Conservation (phyloP, 257 asterid species). For the Solanum verrucosum region DNA sequence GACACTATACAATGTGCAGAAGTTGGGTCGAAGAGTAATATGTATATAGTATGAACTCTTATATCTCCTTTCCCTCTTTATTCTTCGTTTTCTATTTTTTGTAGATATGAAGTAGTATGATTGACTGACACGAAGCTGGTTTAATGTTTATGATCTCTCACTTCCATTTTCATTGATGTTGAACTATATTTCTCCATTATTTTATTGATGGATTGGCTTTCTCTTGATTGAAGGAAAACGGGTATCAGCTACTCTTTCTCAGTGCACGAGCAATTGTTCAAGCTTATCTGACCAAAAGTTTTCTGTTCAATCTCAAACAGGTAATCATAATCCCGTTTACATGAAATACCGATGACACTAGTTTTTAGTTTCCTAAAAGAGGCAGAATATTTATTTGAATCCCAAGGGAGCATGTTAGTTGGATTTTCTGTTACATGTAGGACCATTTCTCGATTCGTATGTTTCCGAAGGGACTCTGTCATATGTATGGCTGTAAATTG, state of each 20-base stretch:
- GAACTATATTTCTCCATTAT: neutral
- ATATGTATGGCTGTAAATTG: neutral
- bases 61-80: neutral
- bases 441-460: conserved; percentile 7
- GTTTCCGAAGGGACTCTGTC: conserved; percentile 3
- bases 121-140: neutral
- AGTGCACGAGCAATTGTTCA: conserved; percentile 99
- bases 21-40: neutral
- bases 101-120: neutral
- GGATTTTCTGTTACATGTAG: neutral
- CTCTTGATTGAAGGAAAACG: conserved; percentile 61
- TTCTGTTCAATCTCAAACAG: conserved; percentile 93
- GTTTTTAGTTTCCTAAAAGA: neutral
- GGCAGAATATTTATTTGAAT: neutral
- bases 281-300: conserved; percentile 86
- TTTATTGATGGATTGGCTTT: neutral
- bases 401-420: neutral
- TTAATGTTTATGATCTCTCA: neutral
- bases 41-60: neutral
- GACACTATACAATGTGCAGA: neutral
- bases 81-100: neutral
- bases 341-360: neutral
- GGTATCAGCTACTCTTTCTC: conserved; percentile 91
- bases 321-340: conserved; percentile 21
- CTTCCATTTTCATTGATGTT: neutral